Conservation (phyloP, 2,329 filamentous ascomycete species). For the Aureobasidium sp. region DNA sequence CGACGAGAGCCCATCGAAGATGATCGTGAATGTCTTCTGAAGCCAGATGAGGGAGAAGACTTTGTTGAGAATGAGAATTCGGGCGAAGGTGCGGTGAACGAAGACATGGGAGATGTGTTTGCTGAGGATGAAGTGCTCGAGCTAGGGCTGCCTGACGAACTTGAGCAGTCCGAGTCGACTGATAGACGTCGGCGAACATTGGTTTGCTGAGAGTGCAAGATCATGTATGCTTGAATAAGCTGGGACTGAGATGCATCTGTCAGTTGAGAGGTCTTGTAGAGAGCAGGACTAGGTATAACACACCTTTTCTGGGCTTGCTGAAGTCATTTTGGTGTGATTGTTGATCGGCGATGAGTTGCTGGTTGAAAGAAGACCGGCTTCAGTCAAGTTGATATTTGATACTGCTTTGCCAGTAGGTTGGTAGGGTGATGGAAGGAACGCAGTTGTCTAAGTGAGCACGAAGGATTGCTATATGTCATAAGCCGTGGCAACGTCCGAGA, state of each 20-base stretch:
- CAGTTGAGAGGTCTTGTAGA: neutral
- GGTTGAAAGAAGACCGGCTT: constrained; percentile 10
- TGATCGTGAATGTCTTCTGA: constrained; percentile 13
- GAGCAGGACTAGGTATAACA: neutral
- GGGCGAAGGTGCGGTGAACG: constrained; percentile 15
- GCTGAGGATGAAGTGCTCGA: constrained; percentile 11
- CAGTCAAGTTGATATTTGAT: neutral
- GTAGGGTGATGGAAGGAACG: neutral
- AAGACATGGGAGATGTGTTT: constrained; percentile 12
- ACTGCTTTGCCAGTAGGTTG: neutral
- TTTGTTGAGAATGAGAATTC: constrained; percentile 18
- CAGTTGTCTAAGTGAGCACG: neutral
- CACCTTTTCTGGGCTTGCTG: constrained; percentile 2
- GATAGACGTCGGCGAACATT: constrained; percentile 32
- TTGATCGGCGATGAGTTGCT: neutral
- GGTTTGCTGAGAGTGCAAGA: constrained; percentile 34
- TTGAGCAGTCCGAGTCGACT: constrained; percentile 23
- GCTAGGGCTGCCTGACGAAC: neutral
- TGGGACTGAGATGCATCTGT: constrained; percentile 8
- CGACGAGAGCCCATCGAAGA: constrained; percentile 11
- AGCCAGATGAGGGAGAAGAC: constrained; percentile 8
- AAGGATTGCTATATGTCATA: neutral
- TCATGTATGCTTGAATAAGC: constrained; percentile 31
- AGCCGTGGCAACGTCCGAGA: neutral
- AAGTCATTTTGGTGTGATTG: neutral